Conservation (phyloP, 2,329 filamentous ascomycete genomes). For the Ascochyta rabiei region DNA sequence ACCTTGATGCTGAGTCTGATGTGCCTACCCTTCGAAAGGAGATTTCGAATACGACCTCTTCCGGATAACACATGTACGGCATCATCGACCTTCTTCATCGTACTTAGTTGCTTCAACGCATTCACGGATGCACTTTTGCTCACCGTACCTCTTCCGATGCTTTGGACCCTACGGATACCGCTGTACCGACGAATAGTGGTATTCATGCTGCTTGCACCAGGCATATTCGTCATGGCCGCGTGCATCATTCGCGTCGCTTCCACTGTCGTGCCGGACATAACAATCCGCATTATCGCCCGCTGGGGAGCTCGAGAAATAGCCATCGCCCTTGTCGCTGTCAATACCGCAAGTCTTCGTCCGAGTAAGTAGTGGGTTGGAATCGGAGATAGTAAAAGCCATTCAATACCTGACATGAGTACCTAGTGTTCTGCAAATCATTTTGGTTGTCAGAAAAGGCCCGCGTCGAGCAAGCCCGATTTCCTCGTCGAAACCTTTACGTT, state of each 20-base stretch:
- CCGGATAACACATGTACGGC: conserved; percentile 8
- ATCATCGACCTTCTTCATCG: conserved; percentile 14
- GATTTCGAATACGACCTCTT: conserved; percentile 11
- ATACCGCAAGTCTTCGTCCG: conserved; percentile 14
- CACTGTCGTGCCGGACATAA: conserved; percentile 15
- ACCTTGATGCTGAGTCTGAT: conserved; percentile 15
- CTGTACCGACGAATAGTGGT: conserved; percentile 7
- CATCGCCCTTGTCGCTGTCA: conserved; percentile 16
- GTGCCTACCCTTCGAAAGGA: conserved; percentile 9
- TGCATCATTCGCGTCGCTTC: conserved; percentile 15
- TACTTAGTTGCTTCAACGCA: conserved; percentile 15
- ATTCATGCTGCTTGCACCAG: conserved; percentile 11
- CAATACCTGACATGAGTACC: too few species aligned
- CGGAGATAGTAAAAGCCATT: too few species aligned
- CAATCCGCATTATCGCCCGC: conserved; percentile 15
- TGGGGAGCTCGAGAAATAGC: conserved; percentile 16
- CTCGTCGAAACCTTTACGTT: background rate
- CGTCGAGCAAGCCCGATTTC: background rate
- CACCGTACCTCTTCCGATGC: conserved; percentile 14
- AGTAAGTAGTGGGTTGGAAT: conserved; percentile 1
- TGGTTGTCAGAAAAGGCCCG: too few species aligned
- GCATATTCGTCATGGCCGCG: conserved; percentile 18
- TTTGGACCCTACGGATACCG: conserved; percentile 15
- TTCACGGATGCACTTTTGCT: conserved; percentile 10
- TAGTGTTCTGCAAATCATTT: too few species aligned